Evolutionary conservation across 2,329 filamentous ascomycete species (phyloP), one percentile per base, ranked within the genome.

Genomic region (Macrophomina pseudophaseolina): DNA sequence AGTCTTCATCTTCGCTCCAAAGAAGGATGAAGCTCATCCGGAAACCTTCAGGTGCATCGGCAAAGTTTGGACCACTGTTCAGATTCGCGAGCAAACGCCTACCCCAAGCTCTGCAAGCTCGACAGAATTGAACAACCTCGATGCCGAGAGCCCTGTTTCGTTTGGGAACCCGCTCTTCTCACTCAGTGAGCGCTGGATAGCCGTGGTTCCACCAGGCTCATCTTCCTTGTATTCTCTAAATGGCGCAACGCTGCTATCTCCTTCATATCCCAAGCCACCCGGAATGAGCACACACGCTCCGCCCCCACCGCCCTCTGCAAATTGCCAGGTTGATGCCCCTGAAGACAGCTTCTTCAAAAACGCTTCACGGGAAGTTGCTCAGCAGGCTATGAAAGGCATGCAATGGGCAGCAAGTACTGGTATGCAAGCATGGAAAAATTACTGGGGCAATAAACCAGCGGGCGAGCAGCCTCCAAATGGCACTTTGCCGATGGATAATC

Each of bases 1-100:
- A 79, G 89, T 94, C 53, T 97, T 91, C 84, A 82, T 97, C 7
- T 98, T 83, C 69, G 73, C 78, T 5, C 74, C 77, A 1, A 71
- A 71, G 7, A 46, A 65, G 23, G 68, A 72, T 11, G 64, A 69
- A 7, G 68, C 70, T 9, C 69, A 71, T 2, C 68, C 71, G 30
- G 69, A 67, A 52, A 38, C 62, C 8, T 90, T 88, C 74, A 81
- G 83, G 67, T 97, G 93, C 72, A 83, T 95, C 65, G 94, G 90
- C 23, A 99, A 99, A 80, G 81, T 96, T 18, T 99, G 95, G 95
- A 97, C 95, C 0, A 90, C 89, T 52, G 82, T 97, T 33, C 92
- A 95, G 74, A 86, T 72, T 33, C 75, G 77, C 38, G 74, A 79
- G 64, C 73, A 75, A n/a, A 70, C 67, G 3, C 66, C 70, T 11